Evolutionary conservation across 345 rosid genomes (phyloP).

Genomic region (Pseudoturritis turrita): DNA sequence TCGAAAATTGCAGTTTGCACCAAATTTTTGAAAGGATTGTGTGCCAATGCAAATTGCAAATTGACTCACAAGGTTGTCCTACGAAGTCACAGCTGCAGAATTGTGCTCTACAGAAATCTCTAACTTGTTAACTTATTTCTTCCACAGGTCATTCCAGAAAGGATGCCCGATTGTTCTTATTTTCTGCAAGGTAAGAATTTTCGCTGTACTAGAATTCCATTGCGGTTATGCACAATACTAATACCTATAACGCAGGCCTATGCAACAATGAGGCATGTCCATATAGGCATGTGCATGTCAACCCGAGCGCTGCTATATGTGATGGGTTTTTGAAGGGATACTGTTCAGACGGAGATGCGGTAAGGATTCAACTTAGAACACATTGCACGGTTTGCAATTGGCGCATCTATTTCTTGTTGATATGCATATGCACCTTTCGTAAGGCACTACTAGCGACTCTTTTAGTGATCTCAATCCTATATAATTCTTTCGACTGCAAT

Average conservation of each 20-base stretch:
- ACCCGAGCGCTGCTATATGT: conserved; percentile 73
- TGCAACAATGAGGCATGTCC: conserved; percentile 80
- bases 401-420: not conserved
- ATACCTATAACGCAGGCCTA: conserved; percentile 53
- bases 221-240: not conserved
- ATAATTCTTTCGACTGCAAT: not conserved
- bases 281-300: conserved; percentile 91
- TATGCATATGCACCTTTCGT: conserved; percentile 10
- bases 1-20: conserved; percentile 96
- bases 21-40: conserved; percentile 78
- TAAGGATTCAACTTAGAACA: conserved; percentile 32
- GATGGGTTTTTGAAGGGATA: conserved; percentile 89
- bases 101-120: conserved; percentile 8
- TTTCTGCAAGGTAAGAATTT: conserved; percentile 69
- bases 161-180: conserved; percentile 98
- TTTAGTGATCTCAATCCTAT: not conserved
- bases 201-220: not conserved
- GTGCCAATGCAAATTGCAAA: conserved; percentile 70
- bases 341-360: conserved; percentile 92
- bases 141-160: conserved; percentile 89
- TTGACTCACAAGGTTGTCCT: conserved; percentile 84
- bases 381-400: not conserved
- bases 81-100: conserved; percentile 14
- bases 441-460: not conserved
- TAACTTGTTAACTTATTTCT: conserved; percentile 13